Evolutionary conservation across 2,329 filamentous ascomycete species (phyloP), one percentile per base, ranked within the genome.

Genomic region (Hymenoscyphus linearis): DNA sequence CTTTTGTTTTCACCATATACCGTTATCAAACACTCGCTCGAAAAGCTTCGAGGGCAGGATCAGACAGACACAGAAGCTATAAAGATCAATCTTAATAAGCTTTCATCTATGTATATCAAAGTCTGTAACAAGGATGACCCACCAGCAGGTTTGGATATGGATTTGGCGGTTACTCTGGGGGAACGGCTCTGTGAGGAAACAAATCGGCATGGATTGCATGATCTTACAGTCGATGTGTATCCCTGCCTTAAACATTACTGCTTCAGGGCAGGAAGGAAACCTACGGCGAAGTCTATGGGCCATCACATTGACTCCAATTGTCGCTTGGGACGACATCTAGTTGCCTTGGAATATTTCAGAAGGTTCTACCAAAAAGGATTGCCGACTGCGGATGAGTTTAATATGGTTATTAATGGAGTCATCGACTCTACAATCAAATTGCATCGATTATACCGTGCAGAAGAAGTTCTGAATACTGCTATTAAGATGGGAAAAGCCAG

Each of bases 41-140:
- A 59, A 13, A 57, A 55, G 10, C 22, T 50, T 22, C 37, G 31
- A 4, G n/a, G 34, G 5, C 22, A 55, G 25, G 52, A 62, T 2
- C 2, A 40, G 14, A 25, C 22, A 18, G 18, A 54, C 14, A 58
- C 16, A 9, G 27, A 36, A 16, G 18, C 37, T 13, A 31, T 60
- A n/a, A n/a, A 47, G 25, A 34, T 59, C 2, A 65, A 60, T 6
- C 37, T 72, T 16, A 52, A 50, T 31, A 69, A 67, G 54, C 69
- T 67, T 4, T 60, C 61, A 5, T 58, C 60, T 6, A 62, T 74
- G 35, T 74, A 68, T 56, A 63, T 72, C 7, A 59, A 66, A 14
- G 69, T 70, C 40, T 63, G 55, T 16, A 59, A 66, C 10, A 64
- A 67, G 25, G 67, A 66, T 7, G 3, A 58, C 55, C 27, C 26